Percentiles rank a stretch among this genome's conserved stretches.
These are phyloP conservation scores for Pharnaceum exiguum DNA, from an alignment of 148 eudicot species.

Conservation along the genomic window DNA sequence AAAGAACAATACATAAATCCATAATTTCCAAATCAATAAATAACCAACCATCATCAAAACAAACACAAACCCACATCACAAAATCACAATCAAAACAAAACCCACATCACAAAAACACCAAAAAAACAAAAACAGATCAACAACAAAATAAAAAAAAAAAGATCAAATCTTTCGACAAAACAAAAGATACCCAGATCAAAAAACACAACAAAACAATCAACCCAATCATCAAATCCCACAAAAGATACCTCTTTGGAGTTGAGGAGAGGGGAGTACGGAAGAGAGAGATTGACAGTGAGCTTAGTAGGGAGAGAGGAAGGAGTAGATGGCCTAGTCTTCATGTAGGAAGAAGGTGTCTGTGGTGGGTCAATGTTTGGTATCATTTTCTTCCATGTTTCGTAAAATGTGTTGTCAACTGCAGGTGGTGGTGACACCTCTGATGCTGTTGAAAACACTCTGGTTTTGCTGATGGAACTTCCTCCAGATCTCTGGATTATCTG, in stretches of 20 bases:
- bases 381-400: conserved; percentile 30
- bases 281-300: conserved; percentile 34
- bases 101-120: background rate
- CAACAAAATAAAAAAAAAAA: background rate
- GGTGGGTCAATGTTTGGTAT: conserved; percentile 33
- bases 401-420: conserved; percentile 7
- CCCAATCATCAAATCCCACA: background rate
- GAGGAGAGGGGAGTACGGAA: conserved; percentile 24
- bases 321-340: conserved; percentile 35
- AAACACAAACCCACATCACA: background rate
- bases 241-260: conserved; percentile 27
- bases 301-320: conserved; percentile 35
- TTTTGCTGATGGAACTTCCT: background rate
- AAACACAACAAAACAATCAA: background rate
- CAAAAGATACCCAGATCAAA: background rate
- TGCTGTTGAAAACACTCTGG: conserved; percentile 13
- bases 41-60: no score
- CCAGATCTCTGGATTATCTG: conserved; percentile 12
- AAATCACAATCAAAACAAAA: background rate
- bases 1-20: no score
- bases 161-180: background rate
- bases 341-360: conserved; percentile 30
- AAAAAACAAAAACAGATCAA: conserved; percentile 20
- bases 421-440: conserved; percentile 11
- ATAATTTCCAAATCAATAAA: no score